These are phyloP conservation scores for Rhizopogon roseolus DNA, from an alignment of 768 basidiomycete species.

Conservation along the genomic window DNA sequence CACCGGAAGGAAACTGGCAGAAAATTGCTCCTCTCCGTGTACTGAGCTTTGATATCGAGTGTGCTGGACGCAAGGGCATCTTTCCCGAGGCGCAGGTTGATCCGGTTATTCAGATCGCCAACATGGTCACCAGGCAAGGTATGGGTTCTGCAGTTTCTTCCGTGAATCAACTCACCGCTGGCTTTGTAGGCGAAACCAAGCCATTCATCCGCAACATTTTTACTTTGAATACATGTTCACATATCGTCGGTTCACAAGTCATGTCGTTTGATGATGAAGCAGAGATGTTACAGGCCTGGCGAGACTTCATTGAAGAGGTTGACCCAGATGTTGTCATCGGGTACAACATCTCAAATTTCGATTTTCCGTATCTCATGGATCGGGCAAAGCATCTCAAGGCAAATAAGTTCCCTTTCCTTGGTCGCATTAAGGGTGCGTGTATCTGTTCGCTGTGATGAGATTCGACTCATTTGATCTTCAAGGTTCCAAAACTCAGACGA, in stretches of 20 bases:
- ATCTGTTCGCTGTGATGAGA: not conserved
- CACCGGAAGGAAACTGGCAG: constrained; percentile 90
- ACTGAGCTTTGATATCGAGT: constrained; percentile 98
- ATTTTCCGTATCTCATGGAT: constrained; percentile 94
- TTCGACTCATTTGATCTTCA: constrained; percentile 6
- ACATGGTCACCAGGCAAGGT: constrained; percentile 99
- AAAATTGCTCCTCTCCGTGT: constrained; percentile 90
- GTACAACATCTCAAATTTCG: constrained; percentile 92
- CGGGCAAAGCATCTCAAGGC: constrained; percentile 80
- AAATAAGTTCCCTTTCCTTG: constrained; percentile 65
- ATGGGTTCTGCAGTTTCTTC: constrained; percentile 5
- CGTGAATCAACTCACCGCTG: not conserved
- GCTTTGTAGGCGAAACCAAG: constrained; percentile 67
- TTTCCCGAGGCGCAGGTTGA: constrained; percentile 90
- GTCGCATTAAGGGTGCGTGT: constrained; percentile 63
- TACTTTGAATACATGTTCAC: constrained; percentile 88
- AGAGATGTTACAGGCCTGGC: constrained; percentile 78
- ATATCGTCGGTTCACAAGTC: constrained; percentile 98
- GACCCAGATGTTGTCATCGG: constrained; percentile 97
- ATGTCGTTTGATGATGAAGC: constrained; percentile 74
- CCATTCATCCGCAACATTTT: constrained; percentile 97
- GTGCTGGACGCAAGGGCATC: constrained; percentile 94
- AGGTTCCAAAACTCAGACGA: constrained; percentile 77
- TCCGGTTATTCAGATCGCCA: constrained; percentile 98
- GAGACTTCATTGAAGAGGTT: constrained; percentile 81